Percentiles rank a stretch among this genome's conserved stretches.
Conservation (phyloP, 1,139 yeast genomes). For the Pichia sp. region DNA sequence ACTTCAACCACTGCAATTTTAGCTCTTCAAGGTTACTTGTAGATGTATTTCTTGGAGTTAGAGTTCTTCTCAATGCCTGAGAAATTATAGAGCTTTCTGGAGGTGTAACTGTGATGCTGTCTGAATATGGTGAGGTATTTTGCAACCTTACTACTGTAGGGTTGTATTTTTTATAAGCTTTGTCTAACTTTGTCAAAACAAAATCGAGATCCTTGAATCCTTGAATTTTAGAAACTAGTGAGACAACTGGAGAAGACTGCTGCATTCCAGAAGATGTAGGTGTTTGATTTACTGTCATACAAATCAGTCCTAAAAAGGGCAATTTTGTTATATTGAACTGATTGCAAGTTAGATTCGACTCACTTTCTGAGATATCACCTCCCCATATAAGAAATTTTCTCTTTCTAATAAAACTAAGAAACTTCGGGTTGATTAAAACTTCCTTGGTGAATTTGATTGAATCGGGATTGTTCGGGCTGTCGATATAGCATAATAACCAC, state of each 20-base stretch:
- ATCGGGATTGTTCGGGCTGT: conserved; percentile 66
- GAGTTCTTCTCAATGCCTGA: too few relatives aligned
- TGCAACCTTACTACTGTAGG: conserved; percentile 54
- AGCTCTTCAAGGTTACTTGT: conserved; percentile 1
- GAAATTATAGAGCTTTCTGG: too few relatives aligned
- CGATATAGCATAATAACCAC: conserved; percentile 67
- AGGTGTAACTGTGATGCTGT: neutral
- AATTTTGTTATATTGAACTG: conserved; percentile 65
- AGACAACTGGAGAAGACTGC: conserved; percentile 46
- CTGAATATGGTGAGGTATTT: conserved; percentile 32
- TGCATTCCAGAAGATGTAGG: conserved; percentile 57
- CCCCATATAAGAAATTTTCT: conserved; percentile 71
- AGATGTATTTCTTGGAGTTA: neutral
- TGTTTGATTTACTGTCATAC: conserved; percentile 46
- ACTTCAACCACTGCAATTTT: conserved; percentile 37
- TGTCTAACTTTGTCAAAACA: conserved; percentile 36
- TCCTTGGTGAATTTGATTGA: conserved; percentile 47
- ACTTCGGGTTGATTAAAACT: conserved; percentile 47
- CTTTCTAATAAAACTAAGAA: conserved; percentile 45
- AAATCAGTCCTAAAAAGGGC: conserved; percentile 71
- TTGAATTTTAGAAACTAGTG: conserved; percentile 59
- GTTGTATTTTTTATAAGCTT: conserved; percentile 47
- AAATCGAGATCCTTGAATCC: conserved; percentile 35
- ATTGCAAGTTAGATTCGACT: conserved; percentile 78
- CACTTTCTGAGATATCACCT: conserved; percentile 73